Percentiles rank a stretch among this genome's conserved stretches.
These are phyloP conservation scores for Gyrodon lividus DNA, from an alignment of 768 basidiomycete genomes.

Conservation along the genomic window DNA sequence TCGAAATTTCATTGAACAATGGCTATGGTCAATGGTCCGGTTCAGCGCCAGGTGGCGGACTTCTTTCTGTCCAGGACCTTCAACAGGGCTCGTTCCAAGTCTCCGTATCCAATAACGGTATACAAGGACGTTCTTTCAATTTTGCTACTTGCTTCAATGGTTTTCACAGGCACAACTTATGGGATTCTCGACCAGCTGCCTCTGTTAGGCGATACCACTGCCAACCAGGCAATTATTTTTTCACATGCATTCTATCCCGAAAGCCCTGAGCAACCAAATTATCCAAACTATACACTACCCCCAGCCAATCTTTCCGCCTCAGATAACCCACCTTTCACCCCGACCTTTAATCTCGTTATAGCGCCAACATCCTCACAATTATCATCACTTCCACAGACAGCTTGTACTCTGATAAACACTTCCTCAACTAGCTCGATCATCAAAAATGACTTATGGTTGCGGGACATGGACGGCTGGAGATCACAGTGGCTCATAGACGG, in stretches of 20 bases:
- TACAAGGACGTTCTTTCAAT: conserved; percentile 1
- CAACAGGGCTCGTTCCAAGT: conserved; percentile 53
- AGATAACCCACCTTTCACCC: conserved; percentile 37
- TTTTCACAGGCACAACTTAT: conserved; percentile 49
- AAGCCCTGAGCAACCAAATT: conserved; percentile 41
- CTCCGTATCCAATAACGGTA: conserved; percentile 50
- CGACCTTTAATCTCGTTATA: conserved; percentile 57
- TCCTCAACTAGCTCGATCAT: conserved; percentile 38
- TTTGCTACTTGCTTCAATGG: conserved; percentile 1
- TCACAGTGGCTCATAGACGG: conserved; percentile 65
- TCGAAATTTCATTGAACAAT: conserved; percentile 46
- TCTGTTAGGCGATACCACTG: conserved; percentile 70
- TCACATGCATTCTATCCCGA: conserved; percentile 52
- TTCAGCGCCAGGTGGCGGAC: conserved; percentile 44
- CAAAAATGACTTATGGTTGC: conserved; percentile 55
- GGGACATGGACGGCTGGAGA: conserved; percentile 59
- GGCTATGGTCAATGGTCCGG: conserved; percentile 58
- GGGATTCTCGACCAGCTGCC: conserved; percentile 43
- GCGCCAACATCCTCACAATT: conserved; percentile 47
- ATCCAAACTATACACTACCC: conserved; percentile 77
- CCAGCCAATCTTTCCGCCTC: conserved; percentile 50
- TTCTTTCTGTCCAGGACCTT: conserved; percentile 46
- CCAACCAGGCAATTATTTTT: conserved; percentile 70
- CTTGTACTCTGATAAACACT: conserved; percentile 51
- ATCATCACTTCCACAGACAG: conserved; percentile 50